Percentiles rank a stretch among this genome's conserved stretches.
phyloP scores from a whole-genome alignment of 768 basidiomycete genomes.

The Mrakia blollopis region DNA sequence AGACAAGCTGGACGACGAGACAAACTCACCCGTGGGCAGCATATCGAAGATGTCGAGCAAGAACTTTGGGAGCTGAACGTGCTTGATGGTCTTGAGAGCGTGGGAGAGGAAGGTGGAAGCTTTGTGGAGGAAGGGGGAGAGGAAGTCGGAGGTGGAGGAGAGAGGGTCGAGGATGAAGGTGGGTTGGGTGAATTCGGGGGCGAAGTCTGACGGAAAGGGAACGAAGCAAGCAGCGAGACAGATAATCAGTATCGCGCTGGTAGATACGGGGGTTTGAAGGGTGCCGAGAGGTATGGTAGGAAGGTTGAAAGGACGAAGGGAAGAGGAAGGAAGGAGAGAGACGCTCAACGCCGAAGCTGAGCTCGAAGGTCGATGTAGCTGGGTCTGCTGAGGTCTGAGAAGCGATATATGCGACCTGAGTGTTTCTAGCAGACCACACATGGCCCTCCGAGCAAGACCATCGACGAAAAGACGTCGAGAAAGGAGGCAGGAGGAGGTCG shows the following conservation, averaged over 20 bases:
- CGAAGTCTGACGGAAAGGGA: neutral
- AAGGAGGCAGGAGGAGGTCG: neutral
- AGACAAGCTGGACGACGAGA: neutral
- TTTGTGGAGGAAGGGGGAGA: slow-evolving; percentile 29
- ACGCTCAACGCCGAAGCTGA: slow-evolving; percentile 18
- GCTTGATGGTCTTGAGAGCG: neutral
- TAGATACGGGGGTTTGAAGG: neutral
- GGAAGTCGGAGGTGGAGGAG: slow-evolving; percentile 11
- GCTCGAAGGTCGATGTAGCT: neutral
- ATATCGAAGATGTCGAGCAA: slow-evolving; percentile 30
- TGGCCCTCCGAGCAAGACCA: neutral
- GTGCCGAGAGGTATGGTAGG: neutral
- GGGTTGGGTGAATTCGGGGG: neutral
- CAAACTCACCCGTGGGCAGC: slow-evolving; percentile 5
- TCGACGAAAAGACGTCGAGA: neutral
- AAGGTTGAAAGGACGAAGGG: neutral
- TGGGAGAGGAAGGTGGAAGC: slow-evolving; percentile 19
- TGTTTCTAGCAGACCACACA: neutral
- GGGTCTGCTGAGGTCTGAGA: neutral
- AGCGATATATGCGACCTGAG: neutral
- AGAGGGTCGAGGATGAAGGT: slow-evolving; percentile 17
- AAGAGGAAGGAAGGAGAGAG: neutral
- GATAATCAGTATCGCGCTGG: neutral
- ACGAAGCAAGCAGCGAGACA: neutral
- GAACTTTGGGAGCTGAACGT: slow-evolving; percentile 26